Conservation (phyloP, 306 rosid species). For the Biancaea sappan region DNA sequence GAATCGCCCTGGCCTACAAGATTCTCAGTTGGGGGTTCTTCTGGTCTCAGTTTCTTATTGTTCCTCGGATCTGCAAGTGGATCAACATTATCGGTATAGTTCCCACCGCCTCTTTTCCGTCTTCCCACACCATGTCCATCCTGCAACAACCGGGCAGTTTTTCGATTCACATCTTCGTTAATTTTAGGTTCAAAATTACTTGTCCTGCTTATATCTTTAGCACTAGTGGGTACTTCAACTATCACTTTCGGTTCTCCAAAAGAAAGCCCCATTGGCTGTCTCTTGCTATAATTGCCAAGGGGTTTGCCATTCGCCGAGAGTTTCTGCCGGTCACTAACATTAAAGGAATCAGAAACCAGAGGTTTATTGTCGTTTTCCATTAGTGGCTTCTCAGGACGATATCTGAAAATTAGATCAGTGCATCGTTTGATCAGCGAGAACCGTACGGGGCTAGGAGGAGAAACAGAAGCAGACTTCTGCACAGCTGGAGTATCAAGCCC, state of each 20-base stretch:
- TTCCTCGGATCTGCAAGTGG: constrained; percentile 43
- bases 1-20: constrained; percentile 41
- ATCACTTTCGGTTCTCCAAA: constrained; percentile 81
- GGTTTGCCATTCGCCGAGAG: constrained; percentile 43
- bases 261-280: constrained; percentile 47
- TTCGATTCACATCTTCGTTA: constrained; percentile 51
- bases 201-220: constrained; percentile 40
- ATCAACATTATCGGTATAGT: constrained; percentile 35
- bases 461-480: constrained; percentile 43
- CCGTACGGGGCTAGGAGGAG: constrained; percentile 58
- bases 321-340: constrained; percentile 38
- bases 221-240: constrained; percentile 73
- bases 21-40: constrained; percentile 33
- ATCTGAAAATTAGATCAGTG: constrained; percentile 66
- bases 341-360: constrained; percentile 27
- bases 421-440: constrained; percentile 82
- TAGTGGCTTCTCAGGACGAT: constrained; percentile 55
- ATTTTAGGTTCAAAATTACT: constrained; percentile 40
- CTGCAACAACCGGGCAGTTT: constrained; percentile 32
- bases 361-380: constrained; percentile 38
- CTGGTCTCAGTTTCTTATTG: constrained; percentile 70
- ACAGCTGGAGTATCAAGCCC: constrained; percentile 53
- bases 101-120: constrained; percentile 67
- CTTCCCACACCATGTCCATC: constrained; percentile 46
- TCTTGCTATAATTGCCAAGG: constrained; percentile 35